Percentiles rank a stretch among this genome's conserved stretches.
These are phyloP conservation scores for Gloeostereum incarnatum DNA, from an alignment of 768 basidiomycete species.

Conservation along the genomic window DNA sequence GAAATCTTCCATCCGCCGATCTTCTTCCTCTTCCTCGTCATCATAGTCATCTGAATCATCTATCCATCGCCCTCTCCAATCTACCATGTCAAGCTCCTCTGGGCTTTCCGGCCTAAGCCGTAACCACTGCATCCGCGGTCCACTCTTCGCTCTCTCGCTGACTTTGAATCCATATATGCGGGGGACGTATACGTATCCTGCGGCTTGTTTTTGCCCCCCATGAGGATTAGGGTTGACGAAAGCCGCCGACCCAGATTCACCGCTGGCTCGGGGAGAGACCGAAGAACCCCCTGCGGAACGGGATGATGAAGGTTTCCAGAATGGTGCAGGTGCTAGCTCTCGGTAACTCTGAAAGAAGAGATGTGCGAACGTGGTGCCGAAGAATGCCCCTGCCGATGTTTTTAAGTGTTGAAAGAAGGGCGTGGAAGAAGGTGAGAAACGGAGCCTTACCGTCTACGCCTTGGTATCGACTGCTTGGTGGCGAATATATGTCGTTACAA, in stretches of 20 bases:
- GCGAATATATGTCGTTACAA: constrained; percentile 94
- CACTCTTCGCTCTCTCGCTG: constrained; percentile 87
- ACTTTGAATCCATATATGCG: constrained; percentile 98
- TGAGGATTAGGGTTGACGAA: constrained; percentile 86
- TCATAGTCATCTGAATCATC: constrained; percentile 63
- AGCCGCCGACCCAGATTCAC: constrained; percentile 39
- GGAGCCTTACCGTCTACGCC: constrained; percentile 79
- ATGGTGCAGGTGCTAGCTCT: constrained; percentile 89
- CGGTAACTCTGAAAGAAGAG: constrained; percentile 98
- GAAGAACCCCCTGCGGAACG: constrained; percentile 29
- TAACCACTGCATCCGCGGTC: constrained; percentile 97
- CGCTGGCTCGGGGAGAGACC: constrained; percentile 45
- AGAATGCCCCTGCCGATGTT: constrained; percentile 74
- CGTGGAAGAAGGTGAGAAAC: constrained; percentile 1
- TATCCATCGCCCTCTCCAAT: constrained; percentile 88
- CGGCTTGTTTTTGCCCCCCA: constrained; percentile 83
- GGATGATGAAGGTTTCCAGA: constrained; percentile 65
- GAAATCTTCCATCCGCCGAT: constrained; percentile 81
- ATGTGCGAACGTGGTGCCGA: constrained; percentile 98
- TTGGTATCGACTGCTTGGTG: constrained; percentile 91
- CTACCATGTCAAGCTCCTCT: constrained; percentile 78
- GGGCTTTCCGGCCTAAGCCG: constrained; percentile 75
- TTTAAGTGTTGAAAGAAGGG: constrained; percentile 1
- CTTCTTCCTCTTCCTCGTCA: constrained; percentile 48
- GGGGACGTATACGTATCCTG: constrained; percentile 81